Percentiles rank a stretch among this genome's conserved stretches.
Conservation (phyloP, 768 basidiomycete species). For the Mycena epipterygia region DNA sequence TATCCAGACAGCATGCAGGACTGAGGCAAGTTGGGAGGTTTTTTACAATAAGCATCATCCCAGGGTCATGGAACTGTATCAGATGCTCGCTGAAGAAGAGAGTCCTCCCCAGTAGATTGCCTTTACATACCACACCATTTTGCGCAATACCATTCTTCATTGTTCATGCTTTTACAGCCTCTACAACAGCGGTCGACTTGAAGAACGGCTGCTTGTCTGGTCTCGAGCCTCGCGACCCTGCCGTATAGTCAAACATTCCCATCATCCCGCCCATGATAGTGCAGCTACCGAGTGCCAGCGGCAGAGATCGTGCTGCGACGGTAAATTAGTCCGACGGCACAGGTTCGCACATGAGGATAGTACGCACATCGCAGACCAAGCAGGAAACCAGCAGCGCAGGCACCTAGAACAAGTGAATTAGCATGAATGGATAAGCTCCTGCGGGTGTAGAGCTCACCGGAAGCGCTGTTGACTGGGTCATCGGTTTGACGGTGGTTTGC, state of each 20-base stretch:
- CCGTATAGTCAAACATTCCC: slow-evolving; percentile 86
- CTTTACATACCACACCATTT: slow-evolving; percentile 12
- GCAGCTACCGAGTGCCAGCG: slow-evolving; percentile 85
- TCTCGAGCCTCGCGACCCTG: slow-evolving; percentile 56
- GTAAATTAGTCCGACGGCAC: slow-evolving; percentile 10
- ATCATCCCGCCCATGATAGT: slow-evolving; percentile 82
- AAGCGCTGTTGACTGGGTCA: slow-evolving; percentile 86
- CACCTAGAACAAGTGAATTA: slow-evolving; percentile 51
- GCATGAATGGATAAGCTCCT: neutral
- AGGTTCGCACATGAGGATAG: neutral
- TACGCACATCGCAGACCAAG: slow-evolving; percentile 85
- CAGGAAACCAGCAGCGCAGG: slow-evolving; percentile 94
- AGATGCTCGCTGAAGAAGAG: slow-evolving; percentile 39
- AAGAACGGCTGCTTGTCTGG: slow-evolving; percentile 79
- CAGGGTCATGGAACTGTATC: slow-evolving; percentile 58
- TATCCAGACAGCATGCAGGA: slow-evolving; percentile 55
- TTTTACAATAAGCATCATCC: slow-evolving; percentile 63
- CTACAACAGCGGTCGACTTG: slow-evolving; percentile 65
- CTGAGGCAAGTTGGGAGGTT: slow-evolving; percentile 61
- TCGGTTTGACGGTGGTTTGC: slow-evolving; percentile 86
- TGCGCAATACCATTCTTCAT: slow-evolving; percentile 15
- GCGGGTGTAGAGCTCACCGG: slow-evolving; percentile 48
- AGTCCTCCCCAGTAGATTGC: slow-evolving; percentile 14
- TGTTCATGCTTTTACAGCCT: slow-evolving; percentile 25
- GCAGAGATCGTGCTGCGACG: slow-evolving; percentile 82